Conservation (phyloP, 1,284 basidiomycete genomes). For the Ceratobasidium sp. region DNA sequence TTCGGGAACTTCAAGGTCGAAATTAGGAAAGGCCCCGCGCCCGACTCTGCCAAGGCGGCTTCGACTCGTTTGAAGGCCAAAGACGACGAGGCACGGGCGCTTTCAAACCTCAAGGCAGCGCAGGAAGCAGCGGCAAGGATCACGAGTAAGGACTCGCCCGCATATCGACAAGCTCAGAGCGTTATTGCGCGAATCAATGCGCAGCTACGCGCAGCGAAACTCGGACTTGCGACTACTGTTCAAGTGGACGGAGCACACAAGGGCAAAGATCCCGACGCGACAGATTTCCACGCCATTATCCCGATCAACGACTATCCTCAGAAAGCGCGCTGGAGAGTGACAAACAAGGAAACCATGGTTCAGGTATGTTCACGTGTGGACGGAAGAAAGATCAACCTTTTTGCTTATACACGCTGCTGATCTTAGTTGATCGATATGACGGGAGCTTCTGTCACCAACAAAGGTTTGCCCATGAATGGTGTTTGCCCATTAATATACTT, state of each 20-base stretch:
- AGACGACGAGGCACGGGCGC: slow-evolving; percentile 75
- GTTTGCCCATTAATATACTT: background rate
- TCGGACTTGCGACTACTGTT: slow-evolving; percentile 82
- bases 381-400: background rate
- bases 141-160: slow-evolving; percentile 81
- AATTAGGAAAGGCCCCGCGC: slow-evolving; percentile 94
- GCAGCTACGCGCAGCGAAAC: slow-evolving; percentile 82
- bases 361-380: slow-evolving; percentile 65
- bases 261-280: slow-evolving; percentile 84
- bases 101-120: slow-evolving; percentile 74
- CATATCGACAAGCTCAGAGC: slow-evolving; percentile 81
- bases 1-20: slow-evolving; percentile 96
- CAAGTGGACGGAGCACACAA: slow-evolving; percentile 72
- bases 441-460: slow-evolving; percentile 97
- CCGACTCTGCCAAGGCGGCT: slow-evolving; percentile 80
- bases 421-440: slow-evolving; percentile 90
- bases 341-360: slow-evolving; percentile 99
- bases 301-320: slow-evolving; percentile 99
- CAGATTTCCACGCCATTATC: slow-evolving; percentile 98
- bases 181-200: slow-evolving; percentile 92
- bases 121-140: slow-evolving; percentile 79
- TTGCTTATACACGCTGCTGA: slow-evolving; percentile 15
- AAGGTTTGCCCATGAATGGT: slow-evolving; percentile 62
- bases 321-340: slow-evolving; percentile 98
- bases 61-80: slow-evolving; percentile 75